These are phyloP conservation scores for Pythium utonaiense DNA, from an alignment of 352 stramenopile genomes.

Conservation along the genomic window DNA sequence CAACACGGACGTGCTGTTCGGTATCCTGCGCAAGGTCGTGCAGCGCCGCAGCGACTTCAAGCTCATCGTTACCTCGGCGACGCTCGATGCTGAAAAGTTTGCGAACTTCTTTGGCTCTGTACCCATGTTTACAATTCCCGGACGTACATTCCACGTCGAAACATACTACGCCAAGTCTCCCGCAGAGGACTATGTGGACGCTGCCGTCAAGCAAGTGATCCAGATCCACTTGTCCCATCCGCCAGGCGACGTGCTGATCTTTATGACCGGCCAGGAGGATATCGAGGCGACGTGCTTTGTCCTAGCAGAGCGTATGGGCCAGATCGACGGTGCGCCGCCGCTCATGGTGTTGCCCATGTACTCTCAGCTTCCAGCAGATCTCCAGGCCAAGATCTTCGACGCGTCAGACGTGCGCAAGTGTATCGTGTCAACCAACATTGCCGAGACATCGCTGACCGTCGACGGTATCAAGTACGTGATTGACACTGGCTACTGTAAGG, in stretches of 20 bases:
- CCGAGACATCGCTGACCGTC: slow-evolving; percentile 95
- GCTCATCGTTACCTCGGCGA: slow-evolving; percentile 93
- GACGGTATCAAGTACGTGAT: slow-evolving; percentile 99
- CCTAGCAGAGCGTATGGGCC: slow-evolving; percentile 93
- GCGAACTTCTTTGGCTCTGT: slow-evolving; percentile 96
- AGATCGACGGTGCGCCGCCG: slow-evolving; percentile 90
- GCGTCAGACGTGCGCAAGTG: slow-evolving; percentile 94
- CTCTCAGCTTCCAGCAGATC: slow-evolving; percentile 95
- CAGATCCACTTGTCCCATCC: slow-evolving; percentile 97
- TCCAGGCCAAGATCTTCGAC: slow-evolving; percentile 98
- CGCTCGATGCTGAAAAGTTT: slow-evolving; percentile 97
- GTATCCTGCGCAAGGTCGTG: slow-evolving; percentile 90
- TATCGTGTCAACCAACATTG: slow-evolving; percentile 98
- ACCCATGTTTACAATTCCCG: slow-evolving; percentile 97
- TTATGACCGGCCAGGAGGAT: slow-evolving; percentile 99
- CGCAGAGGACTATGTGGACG: slow-evolving; percentile 97
- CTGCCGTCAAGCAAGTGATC: slow-evolving; percentile 97
- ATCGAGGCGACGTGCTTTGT: slow-evolving; percentile 96
- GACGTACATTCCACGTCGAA: slow-evolving; percentile 82
- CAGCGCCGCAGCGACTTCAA: slow-evolving; percentile 88
- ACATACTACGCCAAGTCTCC: slow-evolving; percentile 91
- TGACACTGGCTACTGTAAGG: slow-evolving; percentile 97
- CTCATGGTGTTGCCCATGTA: slow-evolving; percentile 99
- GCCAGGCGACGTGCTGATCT: slow-evolving; percentile 97
- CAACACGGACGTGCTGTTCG: slow-evolving; percentile 94